A percentile compares a stretch with the other conserved stretches of the same genome.
Evolutionary conservation across 805 yeast genomes (phyloP).

Genomic region (Peterozyma toletana): DNA sequence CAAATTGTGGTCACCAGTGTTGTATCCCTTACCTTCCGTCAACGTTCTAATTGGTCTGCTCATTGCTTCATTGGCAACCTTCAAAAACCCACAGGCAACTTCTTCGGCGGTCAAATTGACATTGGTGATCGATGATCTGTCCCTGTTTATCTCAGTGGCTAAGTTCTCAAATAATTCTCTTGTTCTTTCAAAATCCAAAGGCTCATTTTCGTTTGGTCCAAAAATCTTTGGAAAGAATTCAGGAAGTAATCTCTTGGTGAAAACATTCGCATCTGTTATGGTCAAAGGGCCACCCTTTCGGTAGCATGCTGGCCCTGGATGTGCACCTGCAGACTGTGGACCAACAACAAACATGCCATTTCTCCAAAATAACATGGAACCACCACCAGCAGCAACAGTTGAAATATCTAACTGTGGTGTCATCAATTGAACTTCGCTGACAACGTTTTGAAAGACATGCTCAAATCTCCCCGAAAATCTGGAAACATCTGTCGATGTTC

Average conservation of each 20-base stretch:
- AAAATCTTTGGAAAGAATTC: constrained; percentile 75
- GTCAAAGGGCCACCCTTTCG: constrained; percentile 84
- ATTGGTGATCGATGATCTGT: constrained; percentile 24
- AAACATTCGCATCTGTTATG: constrained; percentile 77
- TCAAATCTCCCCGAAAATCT: constrained; percentile 64
- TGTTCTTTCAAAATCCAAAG: constrained; percentile 53
- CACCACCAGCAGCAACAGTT: constrained; percentile 85
- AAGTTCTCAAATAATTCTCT: constrained; percentile 42
- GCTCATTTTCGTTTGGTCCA: constrained; percentile 75
- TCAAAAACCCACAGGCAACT: constrained; percentile 74
- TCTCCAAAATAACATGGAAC: constrained; percentile 58
- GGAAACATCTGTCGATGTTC: constrained; percentile 82
- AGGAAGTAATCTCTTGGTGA: constrained; percentile 65
- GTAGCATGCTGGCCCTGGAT: constrained; percentile 88
- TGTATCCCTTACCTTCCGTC: constrained; percentile 79
- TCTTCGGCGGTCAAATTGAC: constrained; percentile 46
- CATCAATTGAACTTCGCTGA: constrained; percentile 78
- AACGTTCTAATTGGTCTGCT: constrained; percentile 82
- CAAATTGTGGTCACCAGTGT: constrained; percentile 55
- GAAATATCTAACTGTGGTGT: constrained; percentile 79
- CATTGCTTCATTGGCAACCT: constrained; percentile 85
- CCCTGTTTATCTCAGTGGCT: constrained; percentile 48
- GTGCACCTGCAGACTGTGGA: constrained; percentile 82
- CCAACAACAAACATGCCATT: constrained; percentile 80
- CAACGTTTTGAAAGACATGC: constrained; percentile 75